phyloP scores from a whole-genome alignment of 495 filamentous ascomycete species.

The Corynascus novoguineensis region DNA sequence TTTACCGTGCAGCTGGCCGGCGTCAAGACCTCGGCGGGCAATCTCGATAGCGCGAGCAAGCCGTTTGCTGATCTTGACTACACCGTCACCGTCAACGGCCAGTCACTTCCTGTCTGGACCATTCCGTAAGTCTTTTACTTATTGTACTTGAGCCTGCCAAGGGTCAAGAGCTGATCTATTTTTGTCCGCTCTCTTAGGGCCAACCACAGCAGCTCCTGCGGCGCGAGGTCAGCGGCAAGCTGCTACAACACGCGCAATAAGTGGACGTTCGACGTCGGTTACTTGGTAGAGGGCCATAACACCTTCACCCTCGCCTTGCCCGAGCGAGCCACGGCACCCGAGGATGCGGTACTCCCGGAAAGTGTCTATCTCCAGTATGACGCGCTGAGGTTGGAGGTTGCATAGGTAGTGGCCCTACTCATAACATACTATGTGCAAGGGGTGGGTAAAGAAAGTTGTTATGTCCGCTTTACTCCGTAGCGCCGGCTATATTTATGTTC shows the following conservation, averaged over 20 bases:
- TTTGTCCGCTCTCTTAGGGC: background rate
- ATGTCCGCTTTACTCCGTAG: no score
- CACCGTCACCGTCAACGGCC: slow-evolving; percentile 2
- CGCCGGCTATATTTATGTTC: no score
- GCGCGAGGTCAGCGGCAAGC: background rate
- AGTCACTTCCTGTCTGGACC: background rate
- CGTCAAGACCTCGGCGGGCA: slow-evolving; percentile 2
- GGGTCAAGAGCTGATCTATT: background rate
- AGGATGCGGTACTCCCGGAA: background rate
- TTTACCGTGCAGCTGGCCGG: background rate
- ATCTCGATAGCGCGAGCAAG: background rate
- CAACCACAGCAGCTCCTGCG: slow-evolving; percentile 5
- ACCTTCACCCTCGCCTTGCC: background rate
- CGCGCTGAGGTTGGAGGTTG: background rate
- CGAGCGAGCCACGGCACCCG: background rate
- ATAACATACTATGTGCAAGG: no score
- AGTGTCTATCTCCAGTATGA: slow-evolving; percentile 5
- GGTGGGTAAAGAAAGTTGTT: no score
- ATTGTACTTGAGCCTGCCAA: background rate
- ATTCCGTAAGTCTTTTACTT: background rate
- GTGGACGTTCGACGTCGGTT: background rate
- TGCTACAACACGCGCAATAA: slow-evolving; percentile 4
- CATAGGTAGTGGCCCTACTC: no score
- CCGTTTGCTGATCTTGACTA: background rate
- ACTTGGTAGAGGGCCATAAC: background rate